These are phyloP conservation scores for Entelexis paramagnoliae DNA, from an alignment of 1,139 yeast species.

Conservation along the genomic window DNA sequence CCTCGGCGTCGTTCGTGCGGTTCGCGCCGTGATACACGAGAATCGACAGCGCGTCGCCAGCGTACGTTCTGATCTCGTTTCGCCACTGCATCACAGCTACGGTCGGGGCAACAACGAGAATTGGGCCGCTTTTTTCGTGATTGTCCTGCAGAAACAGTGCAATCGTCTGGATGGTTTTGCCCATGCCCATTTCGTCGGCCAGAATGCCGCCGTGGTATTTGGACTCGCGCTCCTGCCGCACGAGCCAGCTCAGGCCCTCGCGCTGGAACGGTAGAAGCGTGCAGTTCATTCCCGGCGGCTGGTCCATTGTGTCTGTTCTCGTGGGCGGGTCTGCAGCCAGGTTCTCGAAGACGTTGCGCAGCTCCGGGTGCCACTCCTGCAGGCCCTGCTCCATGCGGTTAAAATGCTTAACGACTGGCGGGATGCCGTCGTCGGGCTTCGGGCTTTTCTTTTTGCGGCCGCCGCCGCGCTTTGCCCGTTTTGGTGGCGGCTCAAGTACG, in stretches of 20 bases:
- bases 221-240: conserved; percentile 65
- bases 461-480: conserved; percentile 5
- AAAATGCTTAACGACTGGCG: conserved; percentile 20
- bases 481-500: not conserved
- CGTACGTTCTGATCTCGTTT: conserved; percentile 77
- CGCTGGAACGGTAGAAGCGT: conserved; percentile 76
- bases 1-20: conserved; percentile 47
- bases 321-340: conserved; percentile 44
- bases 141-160: conserved; percentile 68
- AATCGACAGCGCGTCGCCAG: conserved; percentile 57
- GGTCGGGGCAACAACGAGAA: conserved; percentile 89
- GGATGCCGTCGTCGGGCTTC: conserved; percentile 17
- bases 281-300: conserved; percentile 71
- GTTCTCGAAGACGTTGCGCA: conserved; percentile 59
- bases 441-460: conserved; percentile 1
- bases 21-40: conserved; percentile 78
- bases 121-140: conserved; percentile 47
- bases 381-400: conserved; percentile 44
- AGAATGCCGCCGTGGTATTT: conserved; percentile 77
- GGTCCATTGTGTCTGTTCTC: conserved; percentile 51
- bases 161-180: conserved; percentile 92
- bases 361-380: conserved; percentile 66
- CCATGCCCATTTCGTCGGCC: conserved; percentile 99
- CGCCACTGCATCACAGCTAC: conserved; percentile 98
- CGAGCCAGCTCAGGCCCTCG: conserved; percentile 87